Evolutionary conservation across 257 asterid species (phyloP).

Genomic region (Nicotiana undulata): DNA sequence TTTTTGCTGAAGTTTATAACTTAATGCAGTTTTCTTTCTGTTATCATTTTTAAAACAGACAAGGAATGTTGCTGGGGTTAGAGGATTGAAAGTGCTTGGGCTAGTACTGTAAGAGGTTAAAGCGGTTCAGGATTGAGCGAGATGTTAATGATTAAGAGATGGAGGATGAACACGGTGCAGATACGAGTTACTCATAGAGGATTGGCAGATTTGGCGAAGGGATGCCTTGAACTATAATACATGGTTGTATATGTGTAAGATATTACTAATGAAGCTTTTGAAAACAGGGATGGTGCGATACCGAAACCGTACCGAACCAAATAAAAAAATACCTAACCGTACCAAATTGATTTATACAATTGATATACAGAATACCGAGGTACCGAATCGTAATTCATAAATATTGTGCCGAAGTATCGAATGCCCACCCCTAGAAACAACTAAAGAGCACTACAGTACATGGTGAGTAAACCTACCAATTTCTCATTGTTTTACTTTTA

Average conservation of each 20-base stretch:
- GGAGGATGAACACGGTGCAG: constrained; percentile 58
- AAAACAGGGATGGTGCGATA: constrained; percentile 15
- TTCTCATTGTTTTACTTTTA: no score
- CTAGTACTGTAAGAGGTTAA: constrained; percentile 42
- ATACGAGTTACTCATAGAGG: constrained; percentile 46
- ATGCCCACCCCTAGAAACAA: no score
- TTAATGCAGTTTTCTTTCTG: background rate
- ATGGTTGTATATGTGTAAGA: constrained; percentile 61
- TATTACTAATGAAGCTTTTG: constrained; percentile 53
- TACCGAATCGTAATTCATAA: no score
- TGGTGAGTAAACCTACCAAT: no score
- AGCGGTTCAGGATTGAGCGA: constrained; percentile 56
- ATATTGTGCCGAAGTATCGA: no score
- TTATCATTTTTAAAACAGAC: constrained; percentile 28
- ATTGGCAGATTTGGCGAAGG: constrained; percentile 41
- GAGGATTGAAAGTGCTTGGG: constrained; percentile 78
- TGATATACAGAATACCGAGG: no score
- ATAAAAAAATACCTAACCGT: no score
- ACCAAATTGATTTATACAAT: no score
- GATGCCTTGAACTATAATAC: constrained; percentile 52
- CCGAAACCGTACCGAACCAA: no score
- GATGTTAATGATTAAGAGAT: constrained; percentile 54
- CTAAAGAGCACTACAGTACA: no score
- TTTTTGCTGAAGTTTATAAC: background rate
- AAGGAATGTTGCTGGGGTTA: constrained; percentile 71